phyloP scores from a whole-genome alignment of 2,329 filamentous ascomycete species.

The Cordyceps javanica region DNA sequence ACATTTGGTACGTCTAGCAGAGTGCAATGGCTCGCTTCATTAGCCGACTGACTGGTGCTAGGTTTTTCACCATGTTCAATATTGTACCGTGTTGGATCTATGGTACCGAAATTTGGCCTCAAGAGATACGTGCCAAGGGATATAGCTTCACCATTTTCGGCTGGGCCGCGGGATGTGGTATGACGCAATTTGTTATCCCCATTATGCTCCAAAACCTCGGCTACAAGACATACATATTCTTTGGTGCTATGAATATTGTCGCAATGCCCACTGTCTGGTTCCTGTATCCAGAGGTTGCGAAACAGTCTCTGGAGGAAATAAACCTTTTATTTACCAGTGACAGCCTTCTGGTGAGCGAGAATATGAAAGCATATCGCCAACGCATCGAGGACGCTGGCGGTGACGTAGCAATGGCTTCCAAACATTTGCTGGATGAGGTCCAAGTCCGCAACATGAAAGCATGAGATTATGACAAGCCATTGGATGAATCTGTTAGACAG shows the following conservation, averaged over 20 bases:
- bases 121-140: conserved; percentile 50
- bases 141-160: conserved; percentile 54
- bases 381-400: conserved; percentile 19
- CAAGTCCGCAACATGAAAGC: conserved; percentile 4
- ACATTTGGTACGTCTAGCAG: conserved; percentile 17
- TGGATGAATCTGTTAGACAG: not conserved
- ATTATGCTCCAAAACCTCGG: conserved; percentile 44
- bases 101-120: conserved; percentile 50
- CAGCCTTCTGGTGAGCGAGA: no score
- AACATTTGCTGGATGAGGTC: conserved; percentile 19
- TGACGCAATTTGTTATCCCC: conserved; percentile 46
- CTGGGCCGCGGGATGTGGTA: conserved; percentile 52
- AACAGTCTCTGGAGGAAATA: conserved; percentile 45
- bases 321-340: conserved; percentile 39
- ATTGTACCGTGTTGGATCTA: conserved; percentile 29
- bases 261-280: conserved; percentile 45
- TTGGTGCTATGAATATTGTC: conserved; percentile 43
- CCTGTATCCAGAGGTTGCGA: conserved; percentile 34
- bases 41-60: not conserved
- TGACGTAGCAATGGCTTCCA: conserved; percentile 18
- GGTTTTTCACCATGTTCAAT: conserved; percentile 29
- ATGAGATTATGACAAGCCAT: not conserved
- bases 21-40: not conserved
- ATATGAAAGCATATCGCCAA: conserved; percentile 24
- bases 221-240: conserved; percentile 45